Conservation (phyloP, 2,329 filamentous ascomycete genomes). For the Sarocladium kiliense region DNA sequence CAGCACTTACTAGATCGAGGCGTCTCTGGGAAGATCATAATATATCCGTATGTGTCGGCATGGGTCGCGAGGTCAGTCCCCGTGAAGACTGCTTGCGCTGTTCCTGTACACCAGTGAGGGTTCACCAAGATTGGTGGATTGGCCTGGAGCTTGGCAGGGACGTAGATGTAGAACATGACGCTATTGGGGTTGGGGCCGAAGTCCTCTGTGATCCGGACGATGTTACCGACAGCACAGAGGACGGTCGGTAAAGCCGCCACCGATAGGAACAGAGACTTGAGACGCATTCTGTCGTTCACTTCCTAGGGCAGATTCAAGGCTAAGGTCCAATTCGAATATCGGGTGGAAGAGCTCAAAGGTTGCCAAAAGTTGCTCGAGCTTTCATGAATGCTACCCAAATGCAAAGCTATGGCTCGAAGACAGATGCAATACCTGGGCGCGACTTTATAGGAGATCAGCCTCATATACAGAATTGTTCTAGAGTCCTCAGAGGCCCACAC, state of each 20-base stretch:
- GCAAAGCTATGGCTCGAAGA: too few relatives aligned
- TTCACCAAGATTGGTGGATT: not conserved
- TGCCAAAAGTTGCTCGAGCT: too few relatives aligned
- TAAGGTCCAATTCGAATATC: too few relatives aligned
- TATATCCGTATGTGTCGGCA: constrained; percentile 41
- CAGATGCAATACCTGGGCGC: too few relatives aligned
- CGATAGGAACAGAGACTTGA: not conserved
- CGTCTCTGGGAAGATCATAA: constrained; percentile 27
- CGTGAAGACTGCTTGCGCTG: constrained; percentile 8
- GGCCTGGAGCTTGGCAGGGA: not conserved
- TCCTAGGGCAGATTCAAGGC: too few relatives aligned
- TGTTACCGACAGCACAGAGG: not conserved
- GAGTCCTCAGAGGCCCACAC: too few relatives aligned
- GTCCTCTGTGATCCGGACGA: constrained; percentile 41
- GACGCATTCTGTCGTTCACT: not conserved
- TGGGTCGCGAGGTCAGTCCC: constrained; percentile 14
- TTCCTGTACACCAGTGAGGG: not conserved
- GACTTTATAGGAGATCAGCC: too few relatives aligned
- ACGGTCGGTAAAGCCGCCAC: not conserved
- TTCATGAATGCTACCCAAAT: too few relatives aligned
- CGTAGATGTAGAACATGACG: constrained; percentile 5
- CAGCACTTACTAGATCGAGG: constrained; percentile 33
- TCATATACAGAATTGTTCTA: too few relatives aligned
- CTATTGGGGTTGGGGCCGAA: constrained; percentile 52
- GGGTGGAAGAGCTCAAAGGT: too few relatives aligned